These are phyloP conservation scores for Teratosphaeriaceae sp. DNA, from an alignment of 2,329 filamentous ascomycete genomes.

Conservation along the genomic window DNA sequence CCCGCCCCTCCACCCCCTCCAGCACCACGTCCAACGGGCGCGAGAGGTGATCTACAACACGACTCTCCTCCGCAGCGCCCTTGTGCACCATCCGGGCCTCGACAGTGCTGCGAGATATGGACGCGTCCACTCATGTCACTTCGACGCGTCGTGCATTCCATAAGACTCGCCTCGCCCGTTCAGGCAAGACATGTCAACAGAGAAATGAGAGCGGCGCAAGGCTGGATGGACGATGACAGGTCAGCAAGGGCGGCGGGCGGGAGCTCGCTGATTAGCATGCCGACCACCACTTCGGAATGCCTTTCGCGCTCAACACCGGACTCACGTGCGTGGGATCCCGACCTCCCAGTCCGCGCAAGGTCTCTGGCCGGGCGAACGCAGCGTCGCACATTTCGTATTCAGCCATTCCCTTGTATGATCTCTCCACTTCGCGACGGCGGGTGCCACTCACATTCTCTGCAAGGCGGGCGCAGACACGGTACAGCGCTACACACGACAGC, in stretches of 20 bases:
- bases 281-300: constrained; percentile 23
- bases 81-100: too few species aligned
- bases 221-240: too few species aligned
- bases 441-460: constrained; percentile 12
- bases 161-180: too few species aligned
- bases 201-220: constrained; percentile 18
- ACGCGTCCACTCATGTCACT: too few species aligned
- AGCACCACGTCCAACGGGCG: too few species aligned
- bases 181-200: constrained; percentile 8
- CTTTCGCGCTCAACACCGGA: constrained; percentile 13
- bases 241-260: constrained; percentile 24
- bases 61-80: too few species aligned
- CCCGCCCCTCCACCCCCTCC: too few species aligned
- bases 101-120: too few species aligned
- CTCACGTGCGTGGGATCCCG: too few species aligned
- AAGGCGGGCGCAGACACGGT: constrained; percentile 17
- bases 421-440: constrained; percentile 6
- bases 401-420: constrained; percentile 17
- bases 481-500: constrained; percentile 2
- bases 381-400: constrained; percentile 21
- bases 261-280: constrained; percentile 25
- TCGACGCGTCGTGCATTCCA: too few species aligned
- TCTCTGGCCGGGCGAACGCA: constrained; percentile 8
- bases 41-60: too few species aligned
- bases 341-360: constrained; percentile 15